A percentile compares a stretch with the other conserved stretches of the same genome.
Evolutionary conservation across 768 basidiomycete species (phyloP).

Genomic region (Epithele typhae): DNA sequence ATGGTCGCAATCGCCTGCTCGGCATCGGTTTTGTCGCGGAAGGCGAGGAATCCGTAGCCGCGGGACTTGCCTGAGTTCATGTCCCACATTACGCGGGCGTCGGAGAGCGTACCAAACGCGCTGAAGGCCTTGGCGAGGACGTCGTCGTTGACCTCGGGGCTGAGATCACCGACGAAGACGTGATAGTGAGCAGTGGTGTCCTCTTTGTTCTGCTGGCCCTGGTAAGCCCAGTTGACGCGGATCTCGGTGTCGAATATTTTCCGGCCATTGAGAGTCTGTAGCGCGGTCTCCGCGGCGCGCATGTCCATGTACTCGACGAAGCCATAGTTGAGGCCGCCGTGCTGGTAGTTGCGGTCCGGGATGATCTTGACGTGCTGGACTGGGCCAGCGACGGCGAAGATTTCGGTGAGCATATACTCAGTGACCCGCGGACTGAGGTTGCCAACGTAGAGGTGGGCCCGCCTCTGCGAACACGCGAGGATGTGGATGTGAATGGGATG

Average conservation of each 20-base stretch:
- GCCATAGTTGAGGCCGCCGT: constrained; percentile 98
- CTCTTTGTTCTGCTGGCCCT: constrained; percentile 97
- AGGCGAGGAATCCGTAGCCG: constrained; percentile 97
- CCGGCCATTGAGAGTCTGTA: constrained; percentile 96
- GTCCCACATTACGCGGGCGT: constrained; percentile 99
- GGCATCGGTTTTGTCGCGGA: constrained; percentile 98
- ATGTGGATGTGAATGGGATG: constrained; percentile 14
- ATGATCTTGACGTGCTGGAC: constrained; percentile 99
- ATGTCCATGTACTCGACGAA: constrained; percentile 99
- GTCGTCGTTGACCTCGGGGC: constrained; percentile 97
- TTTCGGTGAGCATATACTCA: constrained; percentile 98
- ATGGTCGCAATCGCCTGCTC: constrained; percentile 99
- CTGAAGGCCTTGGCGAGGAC: constrained; percentile 95
- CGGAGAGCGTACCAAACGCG: constrained; percentile 94
- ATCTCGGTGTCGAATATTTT: constrained; percentile 99
- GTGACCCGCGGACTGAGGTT: constrained; percentile 97
- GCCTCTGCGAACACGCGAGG: constrained; percentile 46
- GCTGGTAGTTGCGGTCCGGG: constrained; percentile 98
- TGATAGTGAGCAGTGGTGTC: constrained; percentile 97
- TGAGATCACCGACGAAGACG: constrained; percentile 99
- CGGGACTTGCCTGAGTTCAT: constrained; percentile 99
- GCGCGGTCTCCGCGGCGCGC: constrained; percentile 97
- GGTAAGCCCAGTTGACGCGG: constrained; percentile 99
- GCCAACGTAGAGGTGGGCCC: constrained; percentile 98
- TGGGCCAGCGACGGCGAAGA: constrained; percentile 93